Conservation (phyloP, 192 early-diverging fungal species). For the Kickxella alabastrina region DNA sequence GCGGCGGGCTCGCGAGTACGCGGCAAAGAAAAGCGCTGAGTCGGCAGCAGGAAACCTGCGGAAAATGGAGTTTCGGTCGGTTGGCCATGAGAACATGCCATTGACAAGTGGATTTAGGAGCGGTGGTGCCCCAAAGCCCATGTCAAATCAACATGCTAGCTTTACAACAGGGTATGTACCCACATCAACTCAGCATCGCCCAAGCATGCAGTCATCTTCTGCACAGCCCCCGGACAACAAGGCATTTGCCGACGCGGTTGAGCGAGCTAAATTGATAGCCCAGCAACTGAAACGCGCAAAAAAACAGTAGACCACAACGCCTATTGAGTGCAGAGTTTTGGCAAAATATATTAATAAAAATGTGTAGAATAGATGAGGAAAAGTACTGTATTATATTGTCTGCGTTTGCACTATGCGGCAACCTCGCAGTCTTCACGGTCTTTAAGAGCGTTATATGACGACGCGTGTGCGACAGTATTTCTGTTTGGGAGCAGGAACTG, state of each 20-base stretch:
- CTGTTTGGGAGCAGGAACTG: slow-evolving; percentile 35
- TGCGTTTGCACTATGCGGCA: too few species aligned
- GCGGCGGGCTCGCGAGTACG: slow-evolving; percentile 30
- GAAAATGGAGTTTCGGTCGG: slow-evolving; percentile 30
- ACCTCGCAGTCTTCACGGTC: not conserved
- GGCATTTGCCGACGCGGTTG: slow-evolving; percentile 34
- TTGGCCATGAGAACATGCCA: not conserved
- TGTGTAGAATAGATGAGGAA: too few species aligned
- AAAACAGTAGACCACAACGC: not conserved
- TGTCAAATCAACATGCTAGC: too few species aligned
- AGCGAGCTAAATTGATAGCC: slow-evolving; percentile 40
- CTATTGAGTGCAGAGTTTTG: too few species aligned
- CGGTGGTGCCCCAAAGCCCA: too few species aligned
- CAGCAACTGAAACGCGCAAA: slow-evolving; percentile 29
- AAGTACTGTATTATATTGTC: too few species aligned
- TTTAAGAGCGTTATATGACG: slow-evolving; percentile 11
- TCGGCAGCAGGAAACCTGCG: slow-evolving; percentile 13
- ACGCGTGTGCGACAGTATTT: slow-evolving; percentile 5
- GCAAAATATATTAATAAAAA: too few species aligned
- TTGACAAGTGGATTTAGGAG: not conserved
- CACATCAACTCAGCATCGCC: not conserved
- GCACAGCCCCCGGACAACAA: slow-evolving; percentile 6
- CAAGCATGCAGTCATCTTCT: not conserved
- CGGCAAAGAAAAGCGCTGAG: slow-evolving; percentile 26
- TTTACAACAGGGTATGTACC: too few species aligned